These are phyloP conservation scores for Rhynchosporium graminicola DNA, from an alignment of 2,329 filamentous ascomycete genomes.

Conservation along the genomic window DNA sequence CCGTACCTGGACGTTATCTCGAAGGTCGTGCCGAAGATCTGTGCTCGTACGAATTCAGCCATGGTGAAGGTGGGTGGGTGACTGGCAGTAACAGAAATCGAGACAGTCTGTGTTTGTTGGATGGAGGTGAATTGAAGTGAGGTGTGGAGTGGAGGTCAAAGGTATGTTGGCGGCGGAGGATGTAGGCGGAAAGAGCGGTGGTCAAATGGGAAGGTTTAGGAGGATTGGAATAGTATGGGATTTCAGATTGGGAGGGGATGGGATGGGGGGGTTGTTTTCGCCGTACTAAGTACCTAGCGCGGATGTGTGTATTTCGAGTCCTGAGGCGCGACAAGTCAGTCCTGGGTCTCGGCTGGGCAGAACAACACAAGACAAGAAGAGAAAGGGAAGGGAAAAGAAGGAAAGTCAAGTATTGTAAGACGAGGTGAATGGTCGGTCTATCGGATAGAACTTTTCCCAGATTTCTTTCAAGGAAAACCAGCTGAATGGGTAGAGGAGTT, in stretches of 20 bases:
- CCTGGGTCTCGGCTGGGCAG: background rate
- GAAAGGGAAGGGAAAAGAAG: background rate
- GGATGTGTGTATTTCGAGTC: constrained; percentile 2
- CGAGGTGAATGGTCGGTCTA: too few relatives aligned
- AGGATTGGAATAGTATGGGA: background rate
- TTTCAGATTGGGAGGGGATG: background rate
- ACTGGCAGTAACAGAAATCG: background rate
- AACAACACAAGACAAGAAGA: background rate
- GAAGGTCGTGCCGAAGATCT: constrained; percentile 99
- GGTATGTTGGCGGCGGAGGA: constrained; percentile 8
- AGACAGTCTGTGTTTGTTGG: background rate
- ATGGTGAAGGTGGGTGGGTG: constrained; percentile 56
- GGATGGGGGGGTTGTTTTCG: constrained; percentile 15
- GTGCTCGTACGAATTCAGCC: constrained; percentile 98
- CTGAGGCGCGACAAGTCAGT: constrained; percentile 6
- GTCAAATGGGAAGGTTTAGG: background rate
- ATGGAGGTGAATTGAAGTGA: background rate
- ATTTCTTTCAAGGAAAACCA: too few relatives aligned
- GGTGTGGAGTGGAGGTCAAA: background rate
- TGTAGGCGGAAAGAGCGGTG: background rate
- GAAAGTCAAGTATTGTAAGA: too few relatives aligned
- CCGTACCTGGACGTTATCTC: constrained; percentile 96
- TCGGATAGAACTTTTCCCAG: too few relatives aligned
- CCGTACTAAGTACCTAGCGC: constrained; percentile 18
- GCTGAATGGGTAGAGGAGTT: too few relatives aligned